These are phyloP conservation scores for Auricularia auricula-judae DNA, from an alignment of 768 basidiomycete species.

Conservation along the genomic window DNA sequence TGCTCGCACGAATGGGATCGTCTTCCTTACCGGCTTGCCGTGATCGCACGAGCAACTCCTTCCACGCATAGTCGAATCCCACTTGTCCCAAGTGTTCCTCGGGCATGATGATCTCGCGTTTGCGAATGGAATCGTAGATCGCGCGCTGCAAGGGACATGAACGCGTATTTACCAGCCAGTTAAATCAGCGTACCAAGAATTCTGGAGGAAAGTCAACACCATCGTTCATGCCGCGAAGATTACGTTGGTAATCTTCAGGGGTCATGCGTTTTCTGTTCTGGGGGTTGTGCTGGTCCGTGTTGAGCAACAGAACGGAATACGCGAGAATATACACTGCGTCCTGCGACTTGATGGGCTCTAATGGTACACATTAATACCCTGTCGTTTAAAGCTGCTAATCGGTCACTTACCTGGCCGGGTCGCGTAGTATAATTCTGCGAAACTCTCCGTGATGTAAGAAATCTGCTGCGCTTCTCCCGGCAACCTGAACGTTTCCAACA, in stretches of 20 bases:
- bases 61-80: constrained; percentile 99
- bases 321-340: constrained; percentile 92
- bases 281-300: constrained; percentile 94
- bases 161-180: neutral
- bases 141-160: constrained; percentile 44
- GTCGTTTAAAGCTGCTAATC: too few species aligned
- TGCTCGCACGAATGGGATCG: constrained; percentile 2
- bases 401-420: constrained; percentile 55
- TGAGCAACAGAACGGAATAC: constrained; percentile 95
- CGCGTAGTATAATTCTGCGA: constrained; percentile 84
- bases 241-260: constrained; percentile 85
- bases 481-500: constrained; percentile 86
- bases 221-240: constrained; percentile 87
- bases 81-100: constrained; percentile 95
- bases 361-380: too few species aligned
- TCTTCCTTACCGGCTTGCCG: constrained; percentile 52
- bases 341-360: constrained; percentile 80
- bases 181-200: constrained; percentile 51
- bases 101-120: constrained; percentile 91
- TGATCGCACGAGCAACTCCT: constrained; percentile 77
- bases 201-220: constrained; percentile 72
- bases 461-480: constrained; percentile 97
- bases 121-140: constrained; percentile 91
- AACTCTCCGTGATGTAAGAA: constrained; percentile 84
- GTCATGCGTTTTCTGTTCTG: constrained; percentile 93